A percentile compares a stretch with the other conserved stretches of the same genome.
Conservation (phyloP, 148 eudicot species). For the Rhododendron kiyosumense region DNA sequence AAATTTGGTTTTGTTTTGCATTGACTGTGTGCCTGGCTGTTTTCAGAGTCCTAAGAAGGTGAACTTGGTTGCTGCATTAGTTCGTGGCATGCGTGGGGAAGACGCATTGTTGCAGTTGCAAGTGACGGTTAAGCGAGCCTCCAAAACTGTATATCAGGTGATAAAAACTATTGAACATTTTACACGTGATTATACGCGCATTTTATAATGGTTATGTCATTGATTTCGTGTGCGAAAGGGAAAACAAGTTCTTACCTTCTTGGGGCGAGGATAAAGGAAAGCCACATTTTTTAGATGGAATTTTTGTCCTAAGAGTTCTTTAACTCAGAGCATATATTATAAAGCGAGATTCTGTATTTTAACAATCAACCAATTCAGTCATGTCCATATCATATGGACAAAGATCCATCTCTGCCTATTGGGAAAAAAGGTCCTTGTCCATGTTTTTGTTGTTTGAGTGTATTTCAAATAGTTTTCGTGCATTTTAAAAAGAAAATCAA, state of each 20-base stretch:
- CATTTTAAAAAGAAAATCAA: neutral
- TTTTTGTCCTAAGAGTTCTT: neutral
- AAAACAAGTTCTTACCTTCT: neutral
- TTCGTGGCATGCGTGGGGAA: conserved; percentile 97
- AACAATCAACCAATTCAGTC: neutral
- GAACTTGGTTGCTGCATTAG: conserved; percentile 87
- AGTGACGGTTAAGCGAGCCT: conserved; percentile 84
- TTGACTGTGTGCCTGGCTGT: neutral
- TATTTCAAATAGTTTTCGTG: neutral
- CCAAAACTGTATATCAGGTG: conserved; percentile 90
- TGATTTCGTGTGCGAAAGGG: neutral
- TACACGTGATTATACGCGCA: neutral
- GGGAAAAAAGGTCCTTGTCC: neutral
- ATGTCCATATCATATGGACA: neutral
- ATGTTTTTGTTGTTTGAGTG: neutral
- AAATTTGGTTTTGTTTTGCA: neutral
- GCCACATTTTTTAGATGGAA: neutral
- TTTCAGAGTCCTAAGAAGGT: conserved; percentile 95
- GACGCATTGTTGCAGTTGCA: conserved; percentile 96
- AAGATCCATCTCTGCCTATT: neutral
- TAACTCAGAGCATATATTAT: neutral
- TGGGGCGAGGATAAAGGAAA: neutral
- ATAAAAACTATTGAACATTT: neutral
- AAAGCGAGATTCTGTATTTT: neutral
- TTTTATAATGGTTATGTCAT: neutral